Evolutionary conservation across 2,329 filamentous ascomycete species (phyloP).

Genomic region (Ophidiomyces ophidiicola): DNA sequence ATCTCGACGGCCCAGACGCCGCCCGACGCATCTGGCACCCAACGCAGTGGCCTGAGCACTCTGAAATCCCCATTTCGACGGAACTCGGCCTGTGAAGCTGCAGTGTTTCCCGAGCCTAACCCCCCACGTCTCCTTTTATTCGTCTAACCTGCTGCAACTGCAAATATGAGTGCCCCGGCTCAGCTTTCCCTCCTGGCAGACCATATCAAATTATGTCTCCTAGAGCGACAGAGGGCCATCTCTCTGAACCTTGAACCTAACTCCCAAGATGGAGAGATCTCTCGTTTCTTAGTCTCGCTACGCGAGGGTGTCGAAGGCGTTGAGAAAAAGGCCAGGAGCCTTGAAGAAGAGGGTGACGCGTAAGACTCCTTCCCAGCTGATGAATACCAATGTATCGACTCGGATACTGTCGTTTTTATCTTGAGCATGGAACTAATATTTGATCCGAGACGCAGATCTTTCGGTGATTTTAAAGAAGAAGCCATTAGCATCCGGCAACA

Average conservation of each 20-base stretch:
- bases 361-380: slow-evolving; percentile 28
- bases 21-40: neutral
- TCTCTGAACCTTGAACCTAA: slow-evolving; percentile 66
- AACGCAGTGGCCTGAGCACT: too few relatives aligned
- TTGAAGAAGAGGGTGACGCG: slow-evolving; percentile 52
- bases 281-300: slow-evolving; percentile 75
- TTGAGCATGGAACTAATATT: too few relatives aligned
- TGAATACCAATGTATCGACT: neutral
- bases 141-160: neutral
- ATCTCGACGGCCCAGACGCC: neutral
- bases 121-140: too few relatives aligned
- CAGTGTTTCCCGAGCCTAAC: too few relatives aligned
- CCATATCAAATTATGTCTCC: slow-evolving; percentile 88
- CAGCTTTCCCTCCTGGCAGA: slow-evolving; percentile 90
- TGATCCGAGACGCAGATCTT: slow-evolving; percentile 18
- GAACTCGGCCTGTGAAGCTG: too few relatives aligned
- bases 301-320: slow-evolving; percentile 64
- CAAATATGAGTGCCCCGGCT: slow-evolving; percentile 41
- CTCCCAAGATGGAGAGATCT: slow-evolving; percentile 78
- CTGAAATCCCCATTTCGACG: too few relatives aligned
- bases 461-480: slow-evolving; percentile 49
- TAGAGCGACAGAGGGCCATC: slow-evolving; percentile 79
- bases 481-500: slow-evolving; percentile 59
- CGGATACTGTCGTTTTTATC: neutral
- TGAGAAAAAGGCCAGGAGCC: slow-evolving; percentile 50